These are phyloP conservation scores for Lactuca saligna DNA, from an alignment of 129 eudicot genomes.

Conservation along the genomic window DNA sequence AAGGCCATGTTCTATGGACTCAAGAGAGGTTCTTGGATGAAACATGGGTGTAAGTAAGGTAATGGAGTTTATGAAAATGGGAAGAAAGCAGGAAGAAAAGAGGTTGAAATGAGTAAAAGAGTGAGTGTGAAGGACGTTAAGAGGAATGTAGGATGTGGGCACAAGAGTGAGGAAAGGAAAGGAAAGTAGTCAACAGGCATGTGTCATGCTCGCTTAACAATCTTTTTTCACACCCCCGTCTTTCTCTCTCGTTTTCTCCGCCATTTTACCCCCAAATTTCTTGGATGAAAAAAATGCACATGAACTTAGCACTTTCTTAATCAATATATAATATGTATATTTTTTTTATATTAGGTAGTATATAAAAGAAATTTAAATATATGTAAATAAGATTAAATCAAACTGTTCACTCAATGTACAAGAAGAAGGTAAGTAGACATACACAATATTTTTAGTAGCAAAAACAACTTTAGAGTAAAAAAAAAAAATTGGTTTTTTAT, in stretches of 20 bases:
- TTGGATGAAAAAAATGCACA: constrained; percentile 32
- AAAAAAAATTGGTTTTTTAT: neutral
- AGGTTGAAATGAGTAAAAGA: constrained; percentile 37
- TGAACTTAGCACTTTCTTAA: constrained; percentile 6
- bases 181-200: constrained; percentile 27
- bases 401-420: neutral
- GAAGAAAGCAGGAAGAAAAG: constrained; percentile 26
- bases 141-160: constrained; percentile 34
- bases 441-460: neutral
- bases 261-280: constrained; percentile 25
- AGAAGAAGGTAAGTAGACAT: neutral
- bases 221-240: constrained; percentile 21
- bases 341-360: neutral
- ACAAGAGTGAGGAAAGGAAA: neutral
- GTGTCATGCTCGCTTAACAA: constrained; percentile 32
- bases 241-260: constrained; percentile 20
- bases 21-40: constrained; percentile 37
- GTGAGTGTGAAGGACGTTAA: constrained; percentile 31
- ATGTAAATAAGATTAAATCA: neutral
- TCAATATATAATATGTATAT: neutral
- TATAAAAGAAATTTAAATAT: too few relatives aligned
- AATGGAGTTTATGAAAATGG: neutral
- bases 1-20: constrained; percentile 40
- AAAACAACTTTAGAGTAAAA: neutral
- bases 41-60: constrained; percentile 24